Percentiles rank a stretch among this genome's conserved stretches.
phyloP scores from a whole-genome alignment of 2,329 filamentous ascomycete genomes.

The Colletotrichum sansevieriae region DNA sequence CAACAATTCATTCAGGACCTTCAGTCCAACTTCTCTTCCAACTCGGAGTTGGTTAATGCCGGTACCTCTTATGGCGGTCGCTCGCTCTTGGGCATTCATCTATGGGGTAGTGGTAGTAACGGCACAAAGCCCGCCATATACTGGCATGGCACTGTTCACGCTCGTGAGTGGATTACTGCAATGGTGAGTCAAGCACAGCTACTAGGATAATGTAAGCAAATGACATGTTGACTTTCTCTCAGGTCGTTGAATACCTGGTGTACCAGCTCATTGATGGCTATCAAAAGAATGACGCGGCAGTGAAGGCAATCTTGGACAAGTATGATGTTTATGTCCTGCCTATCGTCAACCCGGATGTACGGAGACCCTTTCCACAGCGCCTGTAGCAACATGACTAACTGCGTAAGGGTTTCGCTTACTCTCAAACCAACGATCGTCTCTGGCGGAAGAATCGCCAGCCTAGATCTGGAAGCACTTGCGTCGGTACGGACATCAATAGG shows the following conservation, averaged over 20 bases:
- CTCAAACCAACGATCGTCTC: slow-evolving; percentile 67
- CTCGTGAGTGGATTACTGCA: slow-evolving; percentile 71
- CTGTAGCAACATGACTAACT: background rate
- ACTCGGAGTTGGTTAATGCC: slow-evolving; percentile 62
- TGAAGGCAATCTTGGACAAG: slow-evolving; percentile 65
- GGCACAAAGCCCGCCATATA: slow-evolving; percentile 65
- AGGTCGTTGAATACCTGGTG: slow-evolving; percentile 65
- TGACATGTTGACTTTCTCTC: background rate
- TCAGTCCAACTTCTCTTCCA: slow-evolving; percentile 55
- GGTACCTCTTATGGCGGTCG: slow-evolving; percentile 63
- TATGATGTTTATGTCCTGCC: slow-evolving; percentile 77
- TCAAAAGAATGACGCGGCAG: slow-evolving; percentile 49
- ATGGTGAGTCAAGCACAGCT: slow-evolving; percentile 53
- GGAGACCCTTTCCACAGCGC: slow-evolving; percentile 15
- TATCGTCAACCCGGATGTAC: slow-evolving; percentile 71
- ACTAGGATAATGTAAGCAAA: no score
- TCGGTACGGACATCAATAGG: slow-evolving; percentile 70
- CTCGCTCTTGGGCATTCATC: slow-evolving; percentile 72
- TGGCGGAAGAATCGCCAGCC: slow-evolving; percentile 73
- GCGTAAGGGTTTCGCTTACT: slow-evolving; percentile 67
- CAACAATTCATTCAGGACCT: slow-evolving; percentile 61
- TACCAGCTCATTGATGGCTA: slow-evolving; percentile 63
- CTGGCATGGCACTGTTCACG: slow-evolving; percentile 70
- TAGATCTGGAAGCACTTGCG: slow-evolving; percentile 55
- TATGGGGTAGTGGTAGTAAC: slow-evolving; percentile 62